These are phyloP conservation scores for Schizophyllum amplum DNA, from an alignment of 1,284 basidiomycete genomes.

Conservation along the genomic window DNA sequence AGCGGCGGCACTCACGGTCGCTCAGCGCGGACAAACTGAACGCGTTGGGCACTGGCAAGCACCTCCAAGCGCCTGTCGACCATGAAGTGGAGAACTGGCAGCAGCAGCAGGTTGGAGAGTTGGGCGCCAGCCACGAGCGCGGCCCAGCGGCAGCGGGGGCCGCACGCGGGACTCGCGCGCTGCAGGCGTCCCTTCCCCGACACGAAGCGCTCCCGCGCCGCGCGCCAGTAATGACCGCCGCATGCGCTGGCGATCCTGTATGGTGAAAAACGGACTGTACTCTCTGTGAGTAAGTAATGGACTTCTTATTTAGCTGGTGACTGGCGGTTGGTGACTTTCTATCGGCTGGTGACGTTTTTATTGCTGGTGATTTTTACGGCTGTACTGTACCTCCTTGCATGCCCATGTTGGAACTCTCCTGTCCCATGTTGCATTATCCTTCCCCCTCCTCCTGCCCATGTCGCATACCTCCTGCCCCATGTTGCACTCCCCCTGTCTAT, in stretches of 20 bases:
- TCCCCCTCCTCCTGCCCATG: too few relatives aligned
- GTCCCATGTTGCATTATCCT: too few relatives aligned
- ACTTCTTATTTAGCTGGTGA: too few relatives aligned
- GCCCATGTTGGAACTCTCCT: too few relatives aligned
- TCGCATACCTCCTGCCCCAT: too few relatives aligned
- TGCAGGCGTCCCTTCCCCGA: slow-evolving; percentile 33
- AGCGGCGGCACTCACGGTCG: slow-evolving; percentile 31
- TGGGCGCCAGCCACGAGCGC: slow-evolving; percentile 3
- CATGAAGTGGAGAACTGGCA: slow-evolving; percentile 82
- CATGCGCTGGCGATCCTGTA: slow-evolving; percentile 17
- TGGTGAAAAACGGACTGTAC: slow-evolving; percentile 10
- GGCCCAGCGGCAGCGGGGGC: slow-evolving; percentile 18
- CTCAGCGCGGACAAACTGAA: slow-evolving; percentile 55
- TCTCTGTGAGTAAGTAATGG: neutral
- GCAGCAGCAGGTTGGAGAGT: slow-evolving; percentile 45
- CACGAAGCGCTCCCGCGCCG: neutral
- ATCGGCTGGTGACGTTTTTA: too few relatives aligned
- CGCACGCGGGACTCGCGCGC: slow-evolving; percentile 31
- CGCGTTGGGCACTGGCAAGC: slow-evolving; percentile 27
- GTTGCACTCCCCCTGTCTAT: too few relatives aligned
- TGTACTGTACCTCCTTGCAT: too few relatives aligned
- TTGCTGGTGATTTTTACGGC: too few relatives aligned
- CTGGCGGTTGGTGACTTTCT: too few relatives aligned
- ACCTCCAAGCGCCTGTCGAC: slow-evolving; percentile 55
- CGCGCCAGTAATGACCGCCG: slow-evolving; percentile 16